Percentiles rank a stretch among this genome's conserved stretches.
Evolutionary conservation across 805 yeast genomes (phyloP).

Genomic region (Saccharomycopsis babjevae): DNA sequence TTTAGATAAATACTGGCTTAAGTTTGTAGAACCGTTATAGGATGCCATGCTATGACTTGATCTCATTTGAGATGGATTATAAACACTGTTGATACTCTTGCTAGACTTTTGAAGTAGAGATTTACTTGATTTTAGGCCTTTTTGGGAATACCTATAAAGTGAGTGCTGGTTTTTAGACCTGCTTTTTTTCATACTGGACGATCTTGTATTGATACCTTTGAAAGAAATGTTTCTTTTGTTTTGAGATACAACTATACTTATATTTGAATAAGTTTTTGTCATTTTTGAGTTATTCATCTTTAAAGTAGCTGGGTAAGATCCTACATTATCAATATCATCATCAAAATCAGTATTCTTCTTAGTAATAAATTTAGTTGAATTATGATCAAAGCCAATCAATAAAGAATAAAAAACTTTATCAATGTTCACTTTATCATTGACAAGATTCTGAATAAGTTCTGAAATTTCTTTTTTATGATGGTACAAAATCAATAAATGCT

Average conservation of each 20-base stretch:
- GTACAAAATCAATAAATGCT: slow-evolving; percentile 13
- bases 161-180: slow-evolving; percentile 1
- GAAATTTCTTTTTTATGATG: slow-evolving; percentile 14
- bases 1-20: slow-evolving; percentile 10
- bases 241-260: slow-evolving; percentile 15
- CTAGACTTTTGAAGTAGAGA: slow-evolving; percentile 6
- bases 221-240: slow-evolving; percentile 16
- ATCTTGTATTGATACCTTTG: neutral
- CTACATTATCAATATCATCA: slow-evolving; percentile 13
- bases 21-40: slow-evolving; percentile 13
- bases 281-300: slow-evolving; percentile 7
- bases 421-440: slow-evolving; percentile 16
- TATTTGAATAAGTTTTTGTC: slow-evolving; percentile 17
- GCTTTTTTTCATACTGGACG: neutral
- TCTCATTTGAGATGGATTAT: slow-evolving; percentile 11
- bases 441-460: slow-evolving; percentile 11
- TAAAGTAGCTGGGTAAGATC: slow-evolving; percentile 14
- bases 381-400: slow-evolving; percentile 11
- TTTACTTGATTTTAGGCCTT: slow-evolving; percentile 1
- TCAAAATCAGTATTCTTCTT: neutral
- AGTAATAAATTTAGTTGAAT: slow-evolving; percentile 3
- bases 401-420: slow-evolving; percentile 18
- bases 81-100: slow-evolving; percentile 15
- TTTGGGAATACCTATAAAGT: neutral
- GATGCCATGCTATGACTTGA: slow-evolving; percentile 16